Percentiles rank a stretch among this genome's conserved stretches.
phyloP scores from a whole-genome alignment of 2,329 filamentous ascomycete species.

The Westerdykella ornata region DNA sequence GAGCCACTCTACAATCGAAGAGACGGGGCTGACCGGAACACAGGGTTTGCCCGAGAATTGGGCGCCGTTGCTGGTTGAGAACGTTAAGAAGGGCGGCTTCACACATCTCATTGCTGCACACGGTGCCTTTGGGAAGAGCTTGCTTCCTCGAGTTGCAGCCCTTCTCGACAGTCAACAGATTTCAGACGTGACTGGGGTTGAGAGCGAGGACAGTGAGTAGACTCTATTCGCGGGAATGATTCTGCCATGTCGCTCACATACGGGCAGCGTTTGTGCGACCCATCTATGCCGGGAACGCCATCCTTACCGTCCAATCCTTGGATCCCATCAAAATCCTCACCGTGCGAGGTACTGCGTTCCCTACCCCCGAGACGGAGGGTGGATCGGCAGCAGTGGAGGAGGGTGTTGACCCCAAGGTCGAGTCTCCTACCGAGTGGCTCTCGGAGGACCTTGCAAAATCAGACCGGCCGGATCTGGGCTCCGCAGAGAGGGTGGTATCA shows the following conservation, averaged over 20 bases:
- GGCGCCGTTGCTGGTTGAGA: constrained; percentile 87
- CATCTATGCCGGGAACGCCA: constrained; percentile 96
- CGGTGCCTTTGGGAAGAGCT: constrained; percentile 92
- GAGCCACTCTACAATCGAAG: neutral
- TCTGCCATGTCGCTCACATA: constrained; percentile 3
- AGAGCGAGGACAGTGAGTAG: constrained; percentile 71
- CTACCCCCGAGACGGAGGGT: constrained; percentile 62
- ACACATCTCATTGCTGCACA: constrained; percentile 87
- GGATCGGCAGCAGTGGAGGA: constrained; percentile 72
- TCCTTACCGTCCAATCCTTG: constrained; percentile 86
- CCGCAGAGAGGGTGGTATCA: constrained; percentile 83
- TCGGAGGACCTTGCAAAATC: constrained; percentile 90
- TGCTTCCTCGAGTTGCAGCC: constrained; percentile 86
- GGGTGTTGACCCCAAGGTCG: constrained; percentile 74
- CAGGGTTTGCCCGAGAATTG: constrained; percentile 85
- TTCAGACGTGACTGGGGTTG: constrained; percentile 80
- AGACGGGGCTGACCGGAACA: neutral
- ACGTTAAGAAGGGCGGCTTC: constrained; percentile 91
- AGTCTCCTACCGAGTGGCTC: constrained; percentile 75
- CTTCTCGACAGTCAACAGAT: constrained; percentile 88
- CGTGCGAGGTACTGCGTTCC: constrained; percentile 87
- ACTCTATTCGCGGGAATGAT: no score
- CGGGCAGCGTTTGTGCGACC: constrained; percentile 73
- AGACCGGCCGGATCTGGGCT: constrained; percentile 86
- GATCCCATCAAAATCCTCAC: constrained; percentile 85